Evolutionary conservation across 768 basidiomycete species (phyloP), one percentile per base, ranked within the genome.

Genomic region (Xerocomellus chrysenteron): DNA sequence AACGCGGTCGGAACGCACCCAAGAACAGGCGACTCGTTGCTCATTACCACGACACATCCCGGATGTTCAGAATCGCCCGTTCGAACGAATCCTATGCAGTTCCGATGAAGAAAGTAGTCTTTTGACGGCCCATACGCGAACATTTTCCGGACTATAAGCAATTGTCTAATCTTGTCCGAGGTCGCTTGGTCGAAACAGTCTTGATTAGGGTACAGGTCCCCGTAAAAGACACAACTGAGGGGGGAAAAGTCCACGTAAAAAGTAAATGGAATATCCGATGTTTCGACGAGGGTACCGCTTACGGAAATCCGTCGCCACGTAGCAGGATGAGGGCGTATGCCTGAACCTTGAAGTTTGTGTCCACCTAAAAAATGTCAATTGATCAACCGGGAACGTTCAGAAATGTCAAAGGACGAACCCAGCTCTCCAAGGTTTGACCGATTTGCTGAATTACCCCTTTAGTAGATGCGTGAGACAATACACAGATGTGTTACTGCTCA

Each of bases 221-320:
- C 91, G 58, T 92, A 92, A 69, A 92, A 94, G n/a, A 92, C 83
- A 62, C 91, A 94, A 40, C 91, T 93, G 51, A 32, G 55, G 47
- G 55, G 47, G 36, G 1, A 49, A 32, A 48, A 36, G 41, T 26
- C 17, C 50, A 33, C 1, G 17, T 55, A 4, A 44, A 8, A 41
- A 28, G 28, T 32, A 36, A 43, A 39, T 33, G n/a, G 21, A 42
- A 32, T 47, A 28, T 42, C 36, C 40, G 21, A 32, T 43, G 41
- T 46, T 54, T 55, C 24, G 17, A 41, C 21, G 11, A 48, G 51
- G 17, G 33, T 35, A 17, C 8, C 5, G 77, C 89, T 68, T 65
- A 92, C 90, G 91, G 91, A 62, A 88, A 80, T 30, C 91, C 91
- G 41, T 77, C 71, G 39, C 76, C 75, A 57, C 88, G 84, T 46